Percentiles rank a stretch among this genome's conserved stretches.
phyloP scores from a whole-genome alignment of 176 grass and related monocot genomes.

The Otatea glauca region DNA sequence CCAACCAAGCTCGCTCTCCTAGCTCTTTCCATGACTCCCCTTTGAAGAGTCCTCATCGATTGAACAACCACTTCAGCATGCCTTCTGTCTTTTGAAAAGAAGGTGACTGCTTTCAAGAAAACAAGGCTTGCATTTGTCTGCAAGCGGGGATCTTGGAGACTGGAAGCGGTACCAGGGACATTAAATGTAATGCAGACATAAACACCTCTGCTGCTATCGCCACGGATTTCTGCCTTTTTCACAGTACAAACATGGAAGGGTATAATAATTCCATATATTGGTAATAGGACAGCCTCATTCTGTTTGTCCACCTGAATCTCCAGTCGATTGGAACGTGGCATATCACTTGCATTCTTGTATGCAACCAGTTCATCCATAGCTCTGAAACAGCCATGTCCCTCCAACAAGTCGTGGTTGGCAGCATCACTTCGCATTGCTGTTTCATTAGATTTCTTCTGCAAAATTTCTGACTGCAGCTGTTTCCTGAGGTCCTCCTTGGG shows the following conservation, averaged over 20 bases:
- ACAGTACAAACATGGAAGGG: conserved; percentile 76
- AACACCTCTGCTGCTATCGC: conserved; percentile 56
- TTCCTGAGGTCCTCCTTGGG: conserved; percentile 62
- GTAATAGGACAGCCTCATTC: conserved; percentile 69
- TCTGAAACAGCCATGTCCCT: conserved; percentile 46
- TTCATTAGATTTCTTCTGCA: conserved; percentile 51
- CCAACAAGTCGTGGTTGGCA: conserved; percentile 55
- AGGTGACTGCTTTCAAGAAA: conserved; percentile 68
- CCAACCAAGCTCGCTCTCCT: conserved; percentile 73
- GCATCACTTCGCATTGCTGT: neutral
- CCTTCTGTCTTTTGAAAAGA: conserved; percentile 65
- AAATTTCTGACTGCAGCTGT: conserved; percentile 69
- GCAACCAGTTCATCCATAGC: conserved; percentile 58
- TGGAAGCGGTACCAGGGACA: conserved; percentile 54
- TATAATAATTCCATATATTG: conserved; percentile 71
- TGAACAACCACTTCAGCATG: conserved; percentile 69
- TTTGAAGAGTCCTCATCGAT: conserved; percentile 55
- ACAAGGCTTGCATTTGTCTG: conserved; percentile 19
- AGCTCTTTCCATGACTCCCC: conserved; percentile 69
- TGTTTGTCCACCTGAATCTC: conserved; percentile 67
- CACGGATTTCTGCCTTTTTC: conserved; percentile 65
- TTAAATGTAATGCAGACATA: conserved; percentile 66
- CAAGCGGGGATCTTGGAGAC: conserved; percentile 47
- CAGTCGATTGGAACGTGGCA: conserved; percentile 53
- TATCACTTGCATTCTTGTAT: conserved; percentile 65